A percentile compares a stretch with the other conserved stretches of the same genome.
phyloP scores from a whole-genome alignment of 1,284 basidiomycete genomes.

The Laetiporus sulphureus region DNA sequence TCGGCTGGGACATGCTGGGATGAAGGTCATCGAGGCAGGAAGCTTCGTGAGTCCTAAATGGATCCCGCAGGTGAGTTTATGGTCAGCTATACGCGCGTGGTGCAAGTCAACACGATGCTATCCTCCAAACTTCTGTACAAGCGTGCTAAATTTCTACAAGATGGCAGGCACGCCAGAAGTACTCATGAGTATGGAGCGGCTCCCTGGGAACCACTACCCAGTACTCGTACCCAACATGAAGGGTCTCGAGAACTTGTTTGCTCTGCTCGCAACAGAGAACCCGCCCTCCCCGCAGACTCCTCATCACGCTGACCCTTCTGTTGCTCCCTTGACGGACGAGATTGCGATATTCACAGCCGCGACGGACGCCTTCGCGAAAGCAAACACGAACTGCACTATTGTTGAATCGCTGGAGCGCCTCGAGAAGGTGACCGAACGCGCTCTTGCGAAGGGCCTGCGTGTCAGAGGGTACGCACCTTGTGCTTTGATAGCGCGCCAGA shows the following conservation, averaged over 20 bases:
- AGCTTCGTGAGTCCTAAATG: conserved; percentile 92
- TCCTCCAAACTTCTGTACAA: too few relatives aligned
- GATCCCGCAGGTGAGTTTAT: conserved; percentile 78
- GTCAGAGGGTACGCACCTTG: conserved; percentile 67
- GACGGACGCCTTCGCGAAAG: conserved; percentile 80
- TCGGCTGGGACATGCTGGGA: conserved; percentile 65
- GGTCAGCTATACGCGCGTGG: background rate
- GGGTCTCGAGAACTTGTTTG: conserved; percentile 65
- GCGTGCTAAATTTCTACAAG: conserved; percentile 32
- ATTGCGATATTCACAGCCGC: conserved; percentile 89
- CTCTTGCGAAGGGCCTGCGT: conserved; percentile 54
- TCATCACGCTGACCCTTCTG: conserved; percentile 16
- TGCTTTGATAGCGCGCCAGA: too few relatives aligned
- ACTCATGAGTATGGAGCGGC: conserved; percentile 47
- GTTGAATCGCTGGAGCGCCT: conserved; percentile 68
- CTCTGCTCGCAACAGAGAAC: conserved; percentile 37
- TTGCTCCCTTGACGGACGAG: conserved; percentile 61
- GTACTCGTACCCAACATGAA: conserved; percentile 85
- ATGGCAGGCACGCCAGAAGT: conserved; percentile 85
- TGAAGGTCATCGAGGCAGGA: conserved; percentile 78
- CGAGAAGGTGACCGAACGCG: conserved; percentile 55
- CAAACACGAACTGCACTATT: conserved; percentile 81
- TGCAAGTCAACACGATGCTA: too few relatives aligned
- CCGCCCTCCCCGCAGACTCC: conserved; percentile 20
- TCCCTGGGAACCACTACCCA: conserved; percentile 61